These are phyloP conservation scores for Oropetium thomaeum DNA, from an alignment of 176 grass and related monocot species.

Conservation along the genomic window DNA sequence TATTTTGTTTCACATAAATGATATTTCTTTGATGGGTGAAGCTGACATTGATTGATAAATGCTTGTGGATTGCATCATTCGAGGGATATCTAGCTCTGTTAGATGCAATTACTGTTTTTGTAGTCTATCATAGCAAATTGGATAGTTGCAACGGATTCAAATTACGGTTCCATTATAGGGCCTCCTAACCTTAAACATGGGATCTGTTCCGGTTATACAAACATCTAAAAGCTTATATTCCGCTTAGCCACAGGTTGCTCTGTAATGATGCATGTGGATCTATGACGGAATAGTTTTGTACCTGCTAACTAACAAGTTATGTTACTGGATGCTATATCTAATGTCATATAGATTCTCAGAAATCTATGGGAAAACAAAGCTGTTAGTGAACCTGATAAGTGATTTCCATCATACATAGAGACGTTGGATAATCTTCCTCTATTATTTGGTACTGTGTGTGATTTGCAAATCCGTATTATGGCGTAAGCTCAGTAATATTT, in stretches of 20 bases:
- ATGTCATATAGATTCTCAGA: neutral
- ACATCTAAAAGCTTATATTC: neutral
- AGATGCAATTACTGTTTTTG: neutral
- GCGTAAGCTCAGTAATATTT: neutral
- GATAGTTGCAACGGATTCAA: neutral
- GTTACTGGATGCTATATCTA: constrained; percentile 7
- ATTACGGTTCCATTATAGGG: neutral
- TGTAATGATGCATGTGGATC: neutral
- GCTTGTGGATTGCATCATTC: neutral
- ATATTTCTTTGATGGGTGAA: neutral
- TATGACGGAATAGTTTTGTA: neutral
- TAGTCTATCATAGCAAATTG: neutral
- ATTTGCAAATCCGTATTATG: neutral
- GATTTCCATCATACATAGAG: neutral
- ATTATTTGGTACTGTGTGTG: neutral
- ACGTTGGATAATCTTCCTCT: constrained; percentile 7
- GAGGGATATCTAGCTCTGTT: neutral
- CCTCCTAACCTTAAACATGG: neutral
- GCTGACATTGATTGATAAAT: neutral
- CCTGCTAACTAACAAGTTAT: neutral
- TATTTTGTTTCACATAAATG: neutral
- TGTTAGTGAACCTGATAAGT: neutral
- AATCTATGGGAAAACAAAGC: neutral
- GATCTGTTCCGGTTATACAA: neutral
- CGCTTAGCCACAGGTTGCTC: neutral